Percentiles rank a stretch among this genome's conserved stretches.
phyloP scores from a whole-genome alignment of 768 basidiomycete species.

The Psilocybe sp. region DNA sequence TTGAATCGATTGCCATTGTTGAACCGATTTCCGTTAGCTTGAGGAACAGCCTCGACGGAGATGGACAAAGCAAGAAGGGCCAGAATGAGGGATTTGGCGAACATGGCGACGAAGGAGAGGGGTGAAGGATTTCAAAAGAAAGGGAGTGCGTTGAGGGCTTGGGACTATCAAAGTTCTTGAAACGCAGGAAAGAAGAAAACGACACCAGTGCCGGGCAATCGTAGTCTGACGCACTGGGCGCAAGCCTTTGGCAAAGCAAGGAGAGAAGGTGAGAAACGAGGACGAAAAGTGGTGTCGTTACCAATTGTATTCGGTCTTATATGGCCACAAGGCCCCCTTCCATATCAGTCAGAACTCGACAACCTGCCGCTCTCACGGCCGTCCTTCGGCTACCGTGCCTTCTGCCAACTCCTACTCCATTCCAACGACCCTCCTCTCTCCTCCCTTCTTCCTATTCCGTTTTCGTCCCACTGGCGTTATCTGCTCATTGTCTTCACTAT shows the following conservation, averaged over 20 bases:
- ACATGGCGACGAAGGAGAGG: conserved; percentile 28
- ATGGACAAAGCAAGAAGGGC: conserved; percentile 39
- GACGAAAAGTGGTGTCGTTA: conserved; percentile 10
- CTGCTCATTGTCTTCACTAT: not conserved
- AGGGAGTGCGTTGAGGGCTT: conserved; percentile 22
- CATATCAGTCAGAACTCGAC: conserved; percentile 9
- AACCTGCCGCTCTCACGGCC: conserved; percentile 8
- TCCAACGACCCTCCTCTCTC: conserved; percentile 1
- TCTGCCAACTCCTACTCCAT: not conserved
- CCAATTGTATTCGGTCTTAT: conserved; percentile 12
- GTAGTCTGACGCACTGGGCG: conserved; percentile 46
- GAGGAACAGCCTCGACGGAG: conserved; percentile 27
- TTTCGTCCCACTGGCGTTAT: not conserved
- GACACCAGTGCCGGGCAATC: conserved; percentile 56
- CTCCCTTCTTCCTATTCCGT: not conserved
- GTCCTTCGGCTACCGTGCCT: not conserved
- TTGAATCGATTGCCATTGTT: conserved; percentile 10
- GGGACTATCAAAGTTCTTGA: conserved; percentile 19
- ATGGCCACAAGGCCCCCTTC: conserved; percentile 5
- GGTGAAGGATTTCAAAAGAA: conserved; percentile 10
- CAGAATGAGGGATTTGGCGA: conserved; percentile 35
- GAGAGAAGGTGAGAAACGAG: conserved; percentile 14
- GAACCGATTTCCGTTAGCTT: conserved; percentile 2
- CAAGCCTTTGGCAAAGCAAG: conserved; percentile 23
- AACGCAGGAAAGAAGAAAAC: conserved; percentile 33